phyloP scores from a whole-genome alignment of 352 stramenopile species.

The Phytopythium aichiense region DNA sequence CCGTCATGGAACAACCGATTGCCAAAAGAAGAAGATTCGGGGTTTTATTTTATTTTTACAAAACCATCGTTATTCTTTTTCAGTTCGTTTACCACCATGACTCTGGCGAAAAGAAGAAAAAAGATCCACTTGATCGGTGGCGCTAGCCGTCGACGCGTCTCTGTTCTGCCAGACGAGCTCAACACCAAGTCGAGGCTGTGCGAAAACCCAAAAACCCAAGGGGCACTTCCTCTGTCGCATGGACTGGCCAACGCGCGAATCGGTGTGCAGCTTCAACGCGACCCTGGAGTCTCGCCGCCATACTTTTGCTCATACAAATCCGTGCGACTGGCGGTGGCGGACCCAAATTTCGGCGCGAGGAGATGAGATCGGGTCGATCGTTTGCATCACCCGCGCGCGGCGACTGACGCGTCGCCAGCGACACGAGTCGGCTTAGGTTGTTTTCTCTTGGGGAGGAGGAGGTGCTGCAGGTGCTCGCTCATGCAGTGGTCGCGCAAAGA shows the following conservation, averaged over 20 bases:
- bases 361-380: background rate
- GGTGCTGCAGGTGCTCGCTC: background rate
- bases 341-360: background rate
- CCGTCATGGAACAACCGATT: too few relatives aligned
- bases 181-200: background rate
- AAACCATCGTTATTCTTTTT: background rate
- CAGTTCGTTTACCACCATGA: background rate
- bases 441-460: background rate
- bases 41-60: too few relatives aligned
- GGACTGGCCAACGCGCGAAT: background rate
- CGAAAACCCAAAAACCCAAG: background rate
- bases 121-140: constrained; percentile 3
- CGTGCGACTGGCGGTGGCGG: background rate
- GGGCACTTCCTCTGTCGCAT: background rate
- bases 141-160: constrained; percentile 1
- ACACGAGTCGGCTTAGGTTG: background rate
- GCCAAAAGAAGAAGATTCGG: too few relatives aligned
- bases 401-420: background rate
- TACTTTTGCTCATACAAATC: too few relatives aligned
- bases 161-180: background rate
- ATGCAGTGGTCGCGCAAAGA: background rate
- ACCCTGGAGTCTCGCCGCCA: too few relatives aligned
- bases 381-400: background rate
- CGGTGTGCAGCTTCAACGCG: background rate
- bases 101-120: background rate